Percentiles rank a stretch among this genome's conserved stretches.
Evolutionary conservation across 2,329 filamentous ascomycete genomes (phyloP).

Genomic region (Trichoderma sp.): DNA sequence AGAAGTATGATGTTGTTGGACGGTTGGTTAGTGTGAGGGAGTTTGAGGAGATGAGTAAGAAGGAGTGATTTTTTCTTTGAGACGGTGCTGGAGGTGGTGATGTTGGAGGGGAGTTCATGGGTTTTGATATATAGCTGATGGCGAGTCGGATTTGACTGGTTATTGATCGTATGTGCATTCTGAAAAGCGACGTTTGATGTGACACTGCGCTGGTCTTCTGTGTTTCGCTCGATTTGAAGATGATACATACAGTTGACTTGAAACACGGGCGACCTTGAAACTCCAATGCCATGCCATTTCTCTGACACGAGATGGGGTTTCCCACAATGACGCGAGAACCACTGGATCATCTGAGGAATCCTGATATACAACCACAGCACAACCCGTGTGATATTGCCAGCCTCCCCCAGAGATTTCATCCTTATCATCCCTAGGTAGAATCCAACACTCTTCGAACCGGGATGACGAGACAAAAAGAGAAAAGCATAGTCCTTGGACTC

Average conservation of each 20-base stretch:
- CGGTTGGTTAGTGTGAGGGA: slow-evolving; percentile 66
- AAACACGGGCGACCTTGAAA: neutral
- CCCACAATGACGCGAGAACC: neutral
- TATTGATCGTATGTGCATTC: too few relatives aligned
- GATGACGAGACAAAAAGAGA: neutral
- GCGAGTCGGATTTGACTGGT: too few relatives aligned
- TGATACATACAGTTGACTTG: slow-evolving; percentile 26
- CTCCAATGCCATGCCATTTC: slow-evolving; percentile 27
- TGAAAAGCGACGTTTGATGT: too few relatives aligned
- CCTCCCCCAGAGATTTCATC: neutral
- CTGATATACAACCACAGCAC: neutral
- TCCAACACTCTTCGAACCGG: neutral
- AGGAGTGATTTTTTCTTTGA: slow-evolving; percentile 5
- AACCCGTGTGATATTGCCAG: neutral
- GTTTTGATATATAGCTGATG: neutral
- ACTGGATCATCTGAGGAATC: neutral
- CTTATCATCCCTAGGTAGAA: neutral
- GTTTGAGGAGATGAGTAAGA: slow-evolving; percentile 32
- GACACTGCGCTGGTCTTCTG: neutral
- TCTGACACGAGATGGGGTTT: slow-evolving; percentile 29
- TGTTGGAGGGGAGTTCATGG: too few relatives aligned
- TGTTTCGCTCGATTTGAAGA: neutral
- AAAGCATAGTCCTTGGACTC: neutral
- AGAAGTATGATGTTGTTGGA: slow-evolving; percentile 96
- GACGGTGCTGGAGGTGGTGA: too few relatives aligned